Evolutionary conservation across 2,329 filamentous ascomycete genomes (phyloP), one percentile per base, ranked within the genome.

Genomic region (Talaromyces sp.): DNA sequence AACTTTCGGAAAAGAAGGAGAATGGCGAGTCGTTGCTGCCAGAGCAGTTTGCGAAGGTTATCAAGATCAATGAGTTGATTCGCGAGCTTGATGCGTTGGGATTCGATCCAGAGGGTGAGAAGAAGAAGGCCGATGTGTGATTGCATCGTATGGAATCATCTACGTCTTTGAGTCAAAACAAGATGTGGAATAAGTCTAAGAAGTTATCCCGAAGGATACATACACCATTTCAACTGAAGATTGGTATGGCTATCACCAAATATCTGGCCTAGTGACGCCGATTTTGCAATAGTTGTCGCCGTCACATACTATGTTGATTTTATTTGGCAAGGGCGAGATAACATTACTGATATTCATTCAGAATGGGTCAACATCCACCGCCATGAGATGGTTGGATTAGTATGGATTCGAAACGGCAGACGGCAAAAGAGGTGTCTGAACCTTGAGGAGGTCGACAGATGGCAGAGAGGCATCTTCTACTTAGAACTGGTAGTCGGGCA

Each of bases 21-120:
- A 89, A 88, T 64, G 95, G 95, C 22, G 90, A 92, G 74, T 84
- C 87, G 4, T 80, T 99, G 67, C 83, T 98, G 31, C 94, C 93
- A 0, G 95, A 99, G 80, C 95, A 99, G 80, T 90, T 98, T 69
- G 93, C 94, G 71, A 99, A 99, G 81, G 92, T 99, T 63, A 96
- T 97, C 76, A 96, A 95, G 79, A 97, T 99, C 76, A 92, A 92
- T 68, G 95, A 99, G 81, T 85, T 99, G 60, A 89, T 97, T 65
- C 87, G 93, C 13, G 93, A 98, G 75, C 81, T 99, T 64, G 91
- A 96, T 72, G 85, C 86, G 2, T 83, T 99, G 33, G 94, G 94
- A 0, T 92, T 98, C 68, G 90, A 96, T 75, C 80, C 86, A 0
- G 90, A 96, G 10, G 92, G 89, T 2, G 90, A 93, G 67, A 85